phyloP scores from a whole-genome alignment of 345 rosid species.

The Salix viminalis region DNA sequence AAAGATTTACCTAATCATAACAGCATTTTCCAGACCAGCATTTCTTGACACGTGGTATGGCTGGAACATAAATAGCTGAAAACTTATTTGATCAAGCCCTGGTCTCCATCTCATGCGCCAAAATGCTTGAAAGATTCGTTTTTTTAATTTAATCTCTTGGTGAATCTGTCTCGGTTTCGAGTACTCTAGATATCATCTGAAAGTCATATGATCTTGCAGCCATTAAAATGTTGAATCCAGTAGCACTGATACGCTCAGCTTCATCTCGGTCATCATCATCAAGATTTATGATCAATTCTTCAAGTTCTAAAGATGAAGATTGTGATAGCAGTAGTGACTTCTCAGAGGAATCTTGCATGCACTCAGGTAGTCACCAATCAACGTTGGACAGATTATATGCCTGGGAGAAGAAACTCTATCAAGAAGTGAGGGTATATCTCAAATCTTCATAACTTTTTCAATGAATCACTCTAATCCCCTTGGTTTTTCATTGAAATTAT shows the following conservation, averaged over 20 bases:
- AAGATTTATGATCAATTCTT: constrained; percentile 59
- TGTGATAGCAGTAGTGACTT: constrained; percentile 55
- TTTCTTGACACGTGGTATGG: background rate
- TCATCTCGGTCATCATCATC: constrained; percentile 85
- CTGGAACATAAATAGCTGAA: background rate
- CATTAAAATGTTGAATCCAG: constrained; percentile 84
- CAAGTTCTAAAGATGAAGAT: constrained; percentile 50
- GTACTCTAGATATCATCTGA: background rate
- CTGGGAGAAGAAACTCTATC: constrained; percentile 97
- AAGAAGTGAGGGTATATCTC: constrained; percentile 72
- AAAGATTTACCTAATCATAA: no score
- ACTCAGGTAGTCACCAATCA: constrained; percentile 73
- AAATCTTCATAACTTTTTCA: background rate
- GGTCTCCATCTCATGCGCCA: background rate
- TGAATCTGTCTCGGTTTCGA: background rate
- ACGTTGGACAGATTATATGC: constrained; percentile 74
- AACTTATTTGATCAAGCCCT: background rate
- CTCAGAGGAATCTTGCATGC: constrained; percentile 55
- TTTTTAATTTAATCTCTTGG: background rate
- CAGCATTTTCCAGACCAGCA: background rate
- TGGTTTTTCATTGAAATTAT: background rate
- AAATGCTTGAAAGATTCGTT: background rate
- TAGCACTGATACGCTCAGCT: constrained; percentile 81
- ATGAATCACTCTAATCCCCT: background rate
- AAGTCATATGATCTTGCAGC: constrained; percentile 42